Conservation (phyloP, 345 rosid genomes). For the Citropsis articulata region DNA sequence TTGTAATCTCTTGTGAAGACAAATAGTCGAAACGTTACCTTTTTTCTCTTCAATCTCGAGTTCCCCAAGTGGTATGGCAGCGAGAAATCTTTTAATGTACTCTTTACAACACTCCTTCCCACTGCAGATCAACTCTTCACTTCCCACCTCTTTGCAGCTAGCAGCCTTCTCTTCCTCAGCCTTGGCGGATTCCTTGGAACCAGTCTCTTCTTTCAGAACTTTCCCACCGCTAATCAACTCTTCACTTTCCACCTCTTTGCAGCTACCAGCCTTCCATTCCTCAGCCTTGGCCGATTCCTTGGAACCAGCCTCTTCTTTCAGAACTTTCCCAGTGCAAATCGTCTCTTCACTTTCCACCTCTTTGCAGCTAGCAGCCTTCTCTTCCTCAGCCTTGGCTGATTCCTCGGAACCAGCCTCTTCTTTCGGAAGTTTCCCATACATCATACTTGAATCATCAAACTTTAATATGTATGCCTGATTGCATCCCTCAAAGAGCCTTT, state of each 20-base stretch:
- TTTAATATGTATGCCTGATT: constrained; percentile 52
- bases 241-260: constrained; percentile 15
- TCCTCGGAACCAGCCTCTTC: background rate
- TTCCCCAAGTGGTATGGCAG: constrained; percentile 49
- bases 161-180: background rate
- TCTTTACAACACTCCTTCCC: constrained; percentile 64
- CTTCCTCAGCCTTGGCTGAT: background rate
- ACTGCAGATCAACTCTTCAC: constrained; percentile 32
- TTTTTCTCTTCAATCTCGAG: constrained; percentile 50
- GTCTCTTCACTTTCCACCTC: constrained; percentile 21
- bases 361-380: background rate
- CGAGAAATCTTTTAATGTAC: constrained; percentile 63
- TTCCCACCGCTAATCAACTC: constrained; percentile 33
- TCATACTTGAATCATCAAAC: constrained; percentile 48
- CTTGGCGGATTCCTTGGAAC: background rate
- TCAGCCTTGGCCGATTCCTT: background rate
- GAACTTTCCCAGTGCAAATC: constrained; percentile 44
- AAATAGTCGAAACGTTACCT: constrained; percentile 27
- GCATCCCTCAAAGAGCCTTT: constrained; percentile 60
- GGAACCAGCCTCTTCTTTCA: too few relatives aligned
- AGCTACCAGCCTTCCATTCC: background rate
- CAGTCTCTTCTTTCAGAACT: background rate
- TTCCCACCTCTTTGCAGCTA: constrained; percentile 2
- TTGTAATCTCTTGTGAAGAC: constrained; percentile 54
- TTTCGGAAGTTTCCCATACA: constrained; percentile 23